A percentile compares a stretch with the other conserved stretches of the same genome.
These are phyloP conservation scores for Pseudocercospora fijiensis DNA, from an alignment of 2,329 filamentous ascomycete genomes.

Conservation along the genomic window DNA sequence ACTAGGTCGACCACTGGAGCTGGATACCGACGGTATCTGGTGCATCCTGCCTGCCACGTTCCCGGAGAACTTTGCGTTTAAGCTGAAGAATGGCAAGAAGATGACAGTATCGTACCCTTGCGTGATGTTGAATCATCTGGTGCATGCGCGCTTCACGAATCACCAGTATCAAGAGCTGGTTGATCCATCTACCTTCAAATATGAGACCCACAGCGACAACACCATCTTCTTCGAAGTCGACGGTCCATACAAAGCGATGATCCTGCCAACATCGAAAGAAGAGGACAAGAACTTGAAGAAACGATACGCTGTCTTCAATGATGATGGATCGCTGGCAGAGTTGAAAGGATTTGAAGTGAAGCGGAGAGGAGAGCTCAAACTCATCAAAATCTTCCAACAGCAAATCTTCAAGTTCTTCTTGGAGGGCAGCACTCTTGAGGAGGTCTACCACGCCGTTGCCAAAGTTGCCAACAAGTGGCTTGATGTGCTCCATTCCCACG, in stretches of 20 bases:
- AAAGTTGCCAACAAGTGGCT: conserved; percentile 96
- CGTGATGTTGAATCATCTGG: conserved; percentile 97
- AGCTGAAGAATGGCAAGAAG: conserved; percentile 93
- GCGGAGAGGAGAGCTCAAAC: conserved; percentile 92
- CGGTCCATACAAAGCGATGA: conserved; percentile 95
- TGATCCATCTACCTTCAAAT: conserved; percentile 77
- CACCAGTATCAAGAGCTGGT: conserved; percentile 92
- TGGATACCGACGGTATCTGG: conserved; percentile 99
- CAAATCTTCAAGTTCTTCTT: conserved; percentile 99
- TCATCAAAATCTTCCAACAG: conserved; percentile 99
- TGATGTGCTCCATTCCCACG: conserved; percentile 87
- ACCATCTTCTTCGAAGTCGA: conserved; percentile 99
- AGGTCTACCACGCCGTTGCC: conserved; percentile 88
- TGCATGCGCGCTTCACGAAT: conserved; percentile 93
- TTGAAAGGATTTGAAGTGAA: conserved; percentile 98
- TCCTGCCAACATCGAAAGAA: conserved; percentile 94
- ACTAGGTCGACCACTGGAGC: conserved; percentile 84
- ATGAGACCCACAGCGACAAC: conserved; percentile 97
- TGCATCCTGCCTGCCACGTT: conserved; percentile 97
- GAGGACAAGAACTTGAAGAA: conserved; percentile 99
- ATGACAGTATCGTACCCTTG: conserved; percentile 95
- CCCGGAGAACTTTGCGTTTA: conserved; percentile 94
- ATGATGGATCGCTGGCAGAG: conserved; percentile 92
- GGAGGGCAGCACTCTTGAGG: conserved; percentile 79
- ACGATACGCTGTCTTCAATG: conserved; percentile 97